phyloP scores from a whole-genome alignment of 345 rosid genomes.

The Triadica sebifera region DNA sequence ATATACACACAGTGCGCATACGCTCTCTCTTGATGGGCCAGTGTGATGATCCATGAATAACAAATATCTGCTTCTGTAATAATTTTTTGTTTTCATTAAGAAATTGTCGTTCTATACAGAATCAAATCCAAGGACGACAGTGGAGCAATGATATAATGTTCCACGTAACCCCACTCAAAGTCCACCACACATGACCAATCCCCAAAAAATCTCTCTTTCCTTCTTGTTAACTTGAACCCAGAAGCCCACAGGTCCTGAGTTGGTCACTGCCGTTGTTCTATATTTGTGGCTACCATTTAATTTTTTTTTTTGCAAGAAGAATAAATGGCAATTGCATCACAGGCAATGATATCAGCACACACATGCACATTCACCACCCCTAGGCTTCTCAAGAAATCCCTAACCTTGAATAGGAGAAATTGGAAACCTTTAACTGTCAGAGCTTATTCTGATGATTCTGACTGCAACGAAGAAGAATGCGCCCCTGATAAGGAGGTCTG shows the following conservation, averaged over 20 bases:
- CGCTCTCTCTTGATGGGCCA: no score
- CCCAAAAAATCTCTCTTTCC: neutral
- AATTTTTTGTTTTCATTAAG: no score
- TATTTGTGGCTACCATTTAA: neutral
- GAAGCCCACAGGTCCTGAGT: neutral
- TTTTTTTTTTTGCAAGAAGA: neutral
- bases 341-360: constrained; percentile 59
- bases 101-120: neutral
- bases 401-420: constrained; percentile 17
- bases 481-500: constrained; percentile 95
- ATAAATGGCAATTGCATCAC: constrained; percentile 52
- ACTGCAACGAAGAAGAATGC: constrained; percentile 86
- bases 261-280: neutral
- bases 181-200: constrained; percentile 19
- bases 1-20: no score
- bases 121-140: neutral
- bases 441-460: constrained; percentile 54
- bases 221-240: neutral
- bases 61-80: no score
- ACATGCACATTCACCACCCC: constrained; percentile 52
- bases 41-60: no score
- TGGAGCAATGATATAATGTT: neutral
- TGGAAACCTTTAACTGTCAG: constrained; percentile 38
- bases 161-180: neutral
- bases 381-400: constrained; percentile 30